Evolutionary conservation across 2,329 filamentous ascomycete genomes (phyloP), one percentile per base, ranked within the genome.

Genomic region (Diaporthe ampelina): DNA sequence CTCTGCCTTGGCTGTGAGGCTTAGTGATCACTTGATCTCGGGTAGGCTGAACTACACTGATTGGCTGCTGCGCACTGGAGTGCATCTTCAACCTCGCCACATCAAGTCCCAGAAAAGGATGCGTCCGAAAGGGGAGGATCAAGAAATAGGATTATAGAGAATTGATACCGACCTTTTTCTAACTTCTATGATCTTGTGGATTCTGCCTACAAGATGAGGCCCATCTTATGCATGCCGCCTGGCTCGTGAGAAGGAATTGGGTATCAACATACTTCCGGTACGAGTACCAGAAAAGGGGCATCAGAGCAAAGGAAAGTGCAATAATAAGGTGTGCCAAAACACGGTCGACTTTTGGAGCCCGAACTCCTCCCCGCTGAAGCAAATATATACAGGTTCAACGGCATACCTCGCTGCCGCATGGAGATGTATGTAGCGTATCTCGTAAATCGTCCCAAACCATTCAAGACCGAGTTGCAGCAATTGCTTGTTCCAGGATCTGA

Each of bases 401-500:
- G 57, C 57, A 26, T 21, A 6, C 35, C 17, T 19, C 8, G 32
- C 19, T 40, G 70, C 59, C 57, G 48, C 45, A 32, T 35, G 19
- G 45, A 54, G 57, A 61, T 24, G 32, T 19, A 56, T 19, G 35
- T 24, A 63, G 4, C 45, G 57, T 19, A 37, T 72, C 50, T 61
- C 45, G 24, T 43, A 21, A 43, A 17, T 72, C 57, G 59, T 63
- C 37, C 32, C 35, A 45, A 54, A 35, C 70, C 11, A 40, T 24
- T 75, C 37, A 76, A 43, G 73, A 52, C 59, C 81, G 81, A 57
- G 85, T 87, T 52, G 85, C 84, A 35, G 80, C 80, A 76, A 93
- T 91, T 6, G 91, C 90, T 78, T 94, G 89, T 77, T 92, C 93
- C 75, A 98, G 82, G 70, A 98, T 95, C 56, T 86, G 85, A 82